Base-by-base conservation (phyloP, 1,284 basidiomycete species). In the Stygiomarasmius scandens region DNA sequence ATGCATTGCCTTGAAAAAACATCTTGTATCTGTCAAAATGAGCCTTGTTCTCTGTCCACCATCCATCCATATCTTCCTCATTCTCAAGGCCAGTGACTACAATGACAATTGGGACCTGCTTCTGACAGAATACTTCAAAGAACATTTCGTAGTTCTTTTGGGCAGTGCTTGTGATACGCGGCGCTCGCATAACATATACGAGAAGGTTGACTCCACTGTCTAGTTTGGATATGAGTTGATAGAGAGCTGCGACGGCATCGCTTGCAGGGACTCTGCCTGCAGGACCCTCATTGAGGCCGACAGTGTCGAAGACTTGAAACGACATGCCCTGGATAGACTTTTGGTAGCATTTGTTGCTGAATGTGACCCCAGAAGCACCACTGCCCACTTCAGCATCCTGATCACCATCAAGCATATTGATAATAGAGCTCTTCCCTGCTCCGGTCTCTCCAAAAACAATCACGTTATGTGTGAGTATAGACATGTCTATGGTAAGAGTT, bases 251-350 rank as follows among this genome's bases (percentile, higher is more conserved):
- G 32, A 79, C 69, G 1, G 75, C 72, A 2, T 68, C 60, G 20
- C 58, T 53, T 8, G 55, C 69, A 27, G 61, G 69, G 60, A 56
- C 67, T 56, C 48, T 69, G 59, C 63, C 71, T 49, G 0, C 64
- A 32, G 66, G 68, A 52, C 72, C 72, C 47, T 79, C 76, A 47
- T 77, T 64, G 14, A 79, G 71, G n/a, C 78, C 77, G 20, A 72
- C 67, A 32, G 77, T 78, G 34, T 77, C 77, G 62, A 71, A 72
- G 20, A 77, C 34, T 27, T 54, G 66, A 25, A 70, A 68, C n/a
- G 50, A 51, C 38, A 29, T 58, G 2, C 60, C 66, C 0, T 52
- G 52, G 32, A 67, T 60, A 1, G 49, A 38, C 24, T 66, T 52
- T 5, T 43, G 3, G 58, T 68, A 66, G 0, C 32, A 5, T 1